These are phyloP conservation scores for Tilletiopsis washingtonensis DNA, from an alignment of 1,284 basidiomycete genomes.

Conservation along the genomic window DNA sequence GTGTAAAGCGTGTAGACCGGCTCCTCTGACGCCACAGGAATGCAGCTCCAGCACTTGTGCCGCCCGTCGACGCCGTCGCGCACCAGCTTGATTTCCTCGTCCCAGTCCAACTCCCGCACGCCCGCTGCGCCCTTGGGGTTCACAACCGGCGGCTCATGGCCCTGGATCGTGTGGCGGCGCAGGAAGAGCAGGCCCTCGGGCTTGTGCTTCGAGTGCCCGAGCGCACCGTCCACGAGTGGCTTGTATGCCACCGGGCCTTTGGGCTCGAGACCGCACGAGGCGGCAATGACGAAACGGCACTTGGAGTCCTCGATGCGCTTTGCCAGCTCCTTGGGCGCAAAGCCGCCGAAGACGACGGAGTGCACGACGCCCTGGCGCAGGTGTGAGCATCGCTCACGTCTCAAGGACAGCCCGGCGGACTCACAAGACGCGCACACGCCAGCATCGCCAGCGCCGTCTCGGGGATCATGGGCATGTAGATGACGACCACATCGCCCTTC, in stretches of 20 bases:
- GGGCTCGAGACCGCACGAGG: slow-evolving; percentile 41
- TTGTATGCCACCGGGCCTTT: slow-evolving; percentile 39
- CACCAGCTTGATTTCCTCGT: slow-evolving; percentile 16
- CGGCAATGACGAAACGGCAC: slow-evolving; percentile 31
- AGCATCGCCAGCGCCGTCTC: slow-evolving; percentile 42
- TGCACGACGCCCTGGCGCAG: slow-evolving; percentile 45
- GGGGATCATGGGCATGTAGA: slow-evolving; percentile 45
- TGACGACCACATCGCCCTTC: slow-evolving; percentile 39
- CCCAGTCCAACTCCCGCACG: slow-evolving; percentile 36
- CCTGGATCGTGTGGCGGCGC: slow-evolving; percentile 29
- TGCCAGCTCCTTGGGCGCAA: slow-evolving; percentile 36
- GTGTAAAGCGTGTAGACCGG: slow-evolving; percentile 21
- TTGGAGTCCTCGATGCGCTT: slow-evolving; percentile 39
- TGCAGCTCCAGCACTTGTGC: slow-evolving; percentile 24
- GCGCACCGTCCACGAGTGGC: slow-evolving; percentile 33
- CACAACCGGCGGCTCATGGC: slow-evolving; percentile 18
- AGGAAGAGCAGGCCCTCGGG: slow-evolving; percentile 25
- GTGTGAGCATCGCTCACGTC: no score
- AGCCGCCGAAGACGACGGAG: slow-evolving; percentile 45
- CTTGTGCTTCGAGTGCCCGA: slow-evolving; percentile 28
- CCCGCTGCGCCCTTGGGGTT: slow-evolving; percentile 9
- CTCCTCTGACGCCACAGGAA: slow-evolving; percentile 31
- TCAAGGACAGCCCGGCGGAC: no score
- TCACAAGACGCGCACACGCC: slow-evolving; percentile 37
- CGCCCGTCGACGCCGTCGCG: slow-evolving; percentile 13